phyloP scores from a whole-genome alignment of 225 moss, liverwort and hornwort species.

The Straminergon stramineum region DNA sequence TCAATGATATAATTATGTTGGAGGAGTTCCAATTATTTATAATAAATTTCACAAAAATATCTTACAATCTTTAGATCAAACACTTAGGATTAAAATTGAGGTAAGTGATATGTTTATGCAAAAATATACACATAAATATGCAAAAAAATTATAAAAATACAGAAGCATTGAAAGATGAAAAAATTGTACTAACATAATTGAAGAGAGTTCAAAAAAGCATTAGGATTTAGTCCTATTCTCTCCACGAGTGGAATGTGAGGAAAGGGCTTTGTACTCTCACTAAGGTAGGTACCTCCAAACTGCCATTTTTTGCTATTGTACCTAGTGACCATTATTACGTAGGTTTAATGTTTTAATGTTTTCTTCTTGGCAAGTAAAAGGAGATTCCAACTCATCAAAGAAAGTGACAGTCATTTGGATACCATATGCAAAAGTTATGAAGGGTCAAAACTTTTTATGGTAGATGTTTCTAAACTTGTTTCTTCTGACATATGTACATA shows the following conservation, averaged over 20 bases:
- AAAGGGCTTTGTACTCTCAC: not conserved
- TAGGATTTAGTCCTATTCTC: not conserved
- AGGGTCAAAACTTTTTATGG: not conserved
- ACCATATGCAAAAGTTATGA: not conserved
- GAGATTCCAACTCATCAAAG: not conserved
- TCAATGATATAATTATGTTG: not conserved
- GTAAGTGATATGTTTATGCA: not conserved
- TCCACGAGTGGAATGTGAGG: not conserved
- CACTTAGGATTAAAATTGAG: not conserved
- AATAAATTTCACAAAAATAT: not conserved
- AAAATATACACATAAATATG: not conserved
- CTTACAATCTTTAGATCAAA: not conserved
- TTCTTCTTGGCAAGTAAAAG: not conserved
- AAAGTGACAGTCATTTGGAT: not conserved
- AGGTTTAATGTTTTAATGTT: not conserved
- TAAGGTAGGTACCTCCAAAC: not conserved
- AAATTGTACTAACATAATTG: accelerated
- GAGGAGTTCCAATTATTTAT: not conserved
- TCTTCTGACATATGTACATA: not conserved
- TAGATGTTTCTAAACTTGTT: too few species aligned
- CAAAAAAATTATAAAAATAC: not conserved
- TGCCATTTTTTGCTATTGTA: not conserved
- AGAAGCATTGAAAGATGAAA: not conserved
- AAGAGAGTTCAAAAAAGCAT: not conserved
- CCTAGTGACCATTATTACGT: accelerated